These are phyloP conservation scores for Paxillus rubicundulus DNA, from an alignment of 768 basidiomycete genomes.

Conservation along the genomic window DNA sequence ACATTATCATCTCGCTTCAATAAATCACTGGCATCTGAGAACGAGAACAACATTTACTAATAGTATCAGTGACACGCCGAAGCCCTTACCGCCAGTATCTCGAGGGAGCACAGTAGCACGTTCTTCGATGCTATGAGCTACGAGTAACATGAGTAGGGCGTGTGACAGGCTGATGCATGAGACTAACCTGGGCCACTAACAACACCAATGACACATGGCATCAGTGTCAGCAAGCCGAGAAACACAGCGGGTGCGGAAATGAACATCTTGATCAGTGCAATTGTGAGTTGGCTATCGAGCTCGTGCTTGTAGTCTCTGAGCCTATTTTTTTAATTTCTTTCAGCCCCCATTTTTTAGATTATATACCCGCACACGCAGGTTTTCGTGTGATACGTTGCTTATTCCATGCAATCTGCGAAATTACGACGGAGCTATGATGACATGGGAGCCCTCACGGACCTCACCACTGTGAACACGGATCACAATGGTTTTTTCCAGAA, in stretches of 20 bases:
- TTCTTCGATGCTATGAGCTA: neutral
- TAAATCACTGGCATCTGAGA: no score
- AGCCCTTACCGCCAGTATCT: neutral
- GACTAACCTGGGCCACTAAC: slow-evolving; percentile 10
- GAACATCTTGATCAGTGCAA: slow-evolving; percentile 7
- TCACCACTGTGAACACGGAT: no score
- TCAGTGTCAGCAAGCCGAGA: slow-evolving; percentile 11
- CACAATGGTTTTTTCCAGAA: neutral
- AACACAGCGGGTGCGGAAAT: slow-evolving; percentile 8
- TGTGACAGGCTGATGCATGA: neutral
- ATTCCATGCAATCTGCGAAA: neutral
- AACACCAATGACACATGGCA: slow-evolving; percentile 5
- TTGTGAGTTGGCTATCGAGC: no score
- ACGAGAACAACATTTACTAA: no score
- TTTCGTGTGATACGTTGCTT: neutral
- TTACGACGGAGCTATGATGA: neutral
- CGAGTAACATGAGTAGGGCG: neutral
- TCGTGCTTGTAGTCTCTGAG: no score
- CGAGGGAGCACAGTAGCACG: neutral
- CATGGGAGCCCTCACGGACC: neutral
- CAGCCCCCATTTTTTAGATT: slow-evolving; percentile 4
- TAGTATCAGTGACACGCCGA: neutral
- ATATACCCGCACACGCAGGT: slow-evolving; percentile 4
- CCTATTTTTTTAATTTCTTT: neutral
- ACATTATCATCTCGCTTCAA: no score